phyloP scores from a whole-genome alignment of 1,139 yeast genomes.

The Debaryomycetaceae sp. region DNA sequence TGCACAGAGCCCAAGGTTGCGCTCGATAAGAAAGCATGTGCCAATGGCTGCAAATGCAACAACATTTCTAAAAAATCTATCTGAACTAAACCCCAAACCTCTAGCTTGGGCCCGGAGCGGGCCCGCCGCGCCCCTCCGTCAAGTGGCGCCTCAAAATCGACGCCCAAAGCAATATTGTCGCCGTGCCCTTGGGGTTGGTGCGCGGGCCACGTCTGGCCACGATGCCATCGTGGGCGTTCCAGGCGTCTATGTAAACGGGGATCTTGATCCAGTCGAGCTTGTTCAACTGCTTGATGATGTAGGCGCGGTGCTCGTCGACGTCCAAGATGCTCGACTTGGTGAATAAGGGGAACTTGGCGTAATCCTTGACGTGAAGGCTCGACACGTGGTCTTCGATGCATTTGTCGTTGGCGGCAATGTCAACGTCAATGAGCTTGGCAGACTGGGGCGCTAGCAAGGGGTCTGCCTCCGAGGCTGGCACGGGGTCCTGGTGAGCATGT shows the following conservation, averaged over 20 bases:
- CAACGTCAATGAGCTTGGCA: constrained; percentile 15
- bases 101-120: no score
- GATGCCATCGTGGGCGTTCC: constrained; percentile 72
- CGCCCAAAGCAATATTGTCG: constrained; percentile 50
- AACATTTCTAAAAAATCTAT: no score
- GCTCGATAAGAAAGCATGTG: no score
- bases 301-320: constrained; percentile 35
- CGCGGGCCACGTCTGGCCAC: constrained; percentile 63
- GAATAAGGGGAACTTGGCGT: constrained; percentile 27
- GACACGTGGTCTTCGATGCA: constrained; percentile 16
- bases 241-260: constrained; percentile 58
- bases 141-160: constrained; percentile 36
- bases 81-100: no score
- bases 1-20: no score
- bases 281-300: constrained; percentile 49
- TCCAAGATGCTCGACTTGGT: constrained; percentile 25
- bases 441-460: not conserved
- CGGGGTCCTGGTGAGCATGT: not conserved
- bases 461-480: not conserved
- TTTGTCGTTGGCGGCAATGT: constrained; percentile 24
- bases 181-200: constrained; percentile 51
- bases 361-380: constrained; percentile 17
- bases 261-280: constrained; percentile 60
- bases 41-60: no score
- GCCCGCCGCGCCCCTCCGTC: no score